Percentiles rank a stretch among this genome's conserved stretches.
Evolutionary conservation across 2,329 filamentous ascomycete genomes (phyloP).

Genomic region (Grosmannia clavigera): DNA sequence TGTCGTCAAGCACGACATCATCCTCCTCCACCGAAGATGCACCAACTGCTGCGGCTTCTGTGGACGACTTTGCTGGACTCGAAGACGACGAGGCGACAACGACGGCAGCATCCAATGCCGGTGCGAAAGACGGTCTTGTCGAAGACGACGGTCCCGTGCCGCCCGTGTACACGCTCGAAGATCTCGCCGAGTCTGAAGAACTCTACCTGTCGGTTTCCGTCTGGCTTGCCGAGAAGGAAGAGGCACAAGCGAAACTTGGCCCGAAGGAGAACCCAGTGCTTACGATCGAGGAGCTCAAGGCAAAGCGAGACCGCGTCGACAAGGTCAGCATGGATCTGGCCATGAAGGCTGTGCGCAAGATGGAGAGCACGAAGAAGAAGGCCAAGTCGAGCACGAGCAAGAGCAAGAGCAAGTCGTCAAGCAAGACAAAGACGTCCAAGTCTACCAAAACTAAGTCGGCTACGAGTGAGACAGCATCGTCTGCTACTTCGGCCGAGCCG

Average conservation of each 20-base stretch:
- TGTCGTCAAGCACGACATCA: slow-evolving; percentile 28
- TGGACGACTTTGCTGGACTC: slow-evolving; percentile 56
- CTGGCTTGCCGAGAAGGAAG: slow-evolving; percentile 66
- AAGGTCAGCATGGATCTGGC: slow-evolving; percentile 58
- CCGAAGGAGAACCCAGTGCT: slow-evolving; percentile 64
- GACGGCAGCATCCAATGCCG: slow-evolving; percentile 24
- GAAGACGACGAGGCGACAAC: slow-evolving; percentile 51
- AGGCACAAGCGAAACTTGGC: slow-evolving; percentile 57
- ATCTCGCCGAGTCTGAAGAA: slow-evolving; percentile 53
- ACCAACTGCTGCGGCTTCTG: slow-evolving; percentile 28
- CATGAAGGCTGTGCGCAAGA: slow-evolving; percentile 52
- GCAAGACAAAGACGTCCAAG: background rate
- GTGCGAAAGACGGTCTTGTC: background rate
- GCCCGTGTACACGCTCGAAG: slow-evolving; percentile 58
- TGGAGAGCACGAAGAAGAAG: slow-evolving; percentile 29
- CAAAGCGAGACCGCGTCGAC: slow-evolving; percentile 58
- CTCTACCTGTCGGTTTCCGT: slow-evolving; percentile 48
- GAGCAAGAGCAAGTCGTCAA: slow-evolving; percentile 11
- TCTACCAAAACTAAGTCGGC: slow-evolving; percentile 2
- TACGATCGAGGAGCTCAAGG: slow-evolving; percentile 56
- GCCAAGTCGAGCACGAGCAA: background rate
- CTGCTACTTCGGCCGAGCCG: slow-evolving; percentile 21
- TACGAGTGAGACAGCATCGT: slow-evolving; percentile 27
- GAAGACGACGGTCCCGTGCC: slow-evolving; percentile 44
- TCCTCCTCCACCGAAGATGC: slow-evolving; percentile 23